A percentile compares a stretch with the other conserved stretches of the same genome.
These are phyloP conservation scores for Cladobotryum mycophilum DNA, from an alignment of 2,329 filamentous ascomycete species.

Conservation along the genomic window DNA sequence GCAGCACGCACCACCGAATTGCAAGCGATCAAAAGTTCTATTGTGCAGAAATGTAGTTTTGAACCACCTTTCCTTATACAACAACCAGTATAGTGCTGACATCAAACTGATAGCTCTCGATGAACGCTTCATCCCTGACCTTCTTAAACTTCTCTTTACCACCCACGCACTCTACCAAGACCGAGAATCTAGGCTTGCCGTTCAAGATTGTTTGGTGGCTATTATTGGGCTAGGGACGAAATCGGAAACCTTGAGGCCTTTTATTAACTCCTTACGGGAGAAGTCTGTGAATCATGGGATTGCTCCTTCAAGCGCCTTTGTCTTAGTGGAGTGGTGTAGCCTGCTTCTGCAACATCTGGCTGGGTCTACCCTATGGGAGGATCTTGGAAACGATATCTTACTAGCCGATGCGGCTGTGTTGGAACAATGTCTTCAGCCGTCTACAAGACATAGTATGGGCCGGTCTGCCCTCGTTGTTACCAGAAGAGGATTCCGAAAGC, in stretches of 20 bases:
- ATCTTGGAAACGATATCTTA: slow-evolving; percentile 60
- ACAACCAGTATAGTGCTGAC: slow-evolving; percentile 15
- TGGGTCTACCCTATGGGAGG: slow-evolving; percentile 55
- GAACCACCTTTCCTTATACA: slow-evolving; percentile 13
- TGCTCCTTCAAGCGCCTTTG: slow-evolving; percentile 75
- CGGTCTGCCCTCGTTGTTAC: slow-evolving; percentile 72
- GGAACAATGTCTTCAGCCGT: slow-evolving; percentile 68
- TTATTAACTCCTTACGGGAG: slow-evolving; percentile 60
- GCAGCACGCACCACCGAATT: slow-evolving; percentile 48
- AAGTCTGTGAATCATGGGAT: slow-evolving; percentile 75
- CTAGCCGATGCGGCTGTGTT: slow-evolving; percentile 65
- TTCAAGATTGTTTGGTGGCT: slow-evolving; percentile 69
- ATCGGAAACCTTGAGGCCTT: slow-evolving; percentile 50
- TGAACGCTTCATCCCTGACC: slow-evolving; percentile 40
- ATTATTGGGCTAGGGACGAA: slow-evolving; percentile 56
- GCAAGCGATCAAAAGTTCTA: slow-evolving; percentile 49
- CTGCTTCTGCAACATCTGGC: slow-evolving; percentile 68
- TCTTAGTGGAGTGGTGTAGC: slow-evolving; percentile 85
- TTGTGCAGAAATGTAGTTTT: slow-evolving; percentile 46
- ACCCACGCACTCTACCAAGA: slow-evolving; percentile 87
- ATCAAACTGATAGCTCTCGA: slow-evolving; percentile 36
- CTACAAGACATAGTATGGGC: slow-evolving; percentile 57
- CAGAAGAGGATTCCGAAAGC: slow-evolving; percentile 69
- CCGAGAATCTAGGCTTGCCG: slow-evolving; percentile 73
- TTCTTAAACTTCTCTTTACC: slow-evolving; percentile 72